phyloP scores from a whole-genome alignment of 2,329 filamentous ascomycete species.

The Colletotrichum musae region DNA sequence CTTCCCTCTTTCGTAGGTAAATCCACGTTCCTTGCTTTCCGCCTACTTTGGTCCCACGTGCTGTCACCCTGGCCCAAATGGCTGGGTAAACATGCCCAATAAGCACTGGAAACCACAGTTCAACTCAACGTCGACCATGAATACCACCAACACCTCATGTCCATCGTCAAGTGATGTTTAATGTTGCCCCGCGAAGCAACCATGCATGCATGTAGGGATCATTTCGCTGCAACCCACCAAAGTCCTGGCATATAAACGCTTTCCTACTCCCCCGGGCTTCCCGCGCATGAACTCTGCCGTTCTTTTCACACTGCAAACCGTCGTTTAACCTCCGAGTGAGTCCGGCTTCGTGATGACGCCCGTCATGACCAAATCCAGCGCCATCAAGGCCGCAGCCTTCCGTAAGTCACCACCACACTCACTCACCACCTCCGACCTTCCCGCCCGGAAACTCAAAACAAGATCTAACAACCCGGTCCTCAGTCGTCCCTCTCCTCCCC shows the following conservation, averaged over 20 bases:
- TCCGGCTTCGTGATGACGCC: conserved; percentile 17
- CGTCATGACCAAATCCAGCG: background rate
- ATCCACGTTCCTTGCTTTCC: background rate
- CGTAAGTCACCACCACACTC: conserved; percentile 5
- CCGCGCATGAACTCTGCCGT: background rate
- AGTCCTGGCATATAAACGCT: conserved; percentile 12
- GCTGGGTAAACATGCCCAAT: conserved; percentile 1
- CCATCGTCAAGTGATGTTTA: conserved; percentile 10
- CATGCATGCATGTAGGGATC: background rate
- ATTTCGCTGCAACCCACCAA: no score
- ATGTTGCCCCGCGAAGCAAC: background rate
- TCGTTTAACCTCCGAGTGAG: background rate
- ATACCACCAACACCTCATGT: background rate
- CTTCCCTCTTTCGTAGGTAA: background rate
- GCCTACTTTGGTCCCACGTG: conserved; percentile 6
- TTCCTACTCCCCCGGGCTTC: background rate
- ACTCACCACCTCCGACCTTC: background rate
- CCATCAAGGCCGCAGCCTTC: conserved; percentile 21
- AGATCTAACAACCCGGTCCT: background rate
- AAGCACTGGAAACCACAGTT: no score
- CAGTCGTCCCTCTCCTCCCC: conserved; percentile 29
- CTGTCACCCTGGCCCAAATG: conserved; percentile 9
- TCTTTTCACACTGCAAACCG: background rate
- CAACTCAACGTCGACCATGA: background rate
- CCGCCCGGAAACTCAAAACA: background rate